These are phyloP conservation scores for Onygena corvina DNA, from an alignment of 2,329 filamentous ascomycete species.

Conservation along the genomic window DNA sequence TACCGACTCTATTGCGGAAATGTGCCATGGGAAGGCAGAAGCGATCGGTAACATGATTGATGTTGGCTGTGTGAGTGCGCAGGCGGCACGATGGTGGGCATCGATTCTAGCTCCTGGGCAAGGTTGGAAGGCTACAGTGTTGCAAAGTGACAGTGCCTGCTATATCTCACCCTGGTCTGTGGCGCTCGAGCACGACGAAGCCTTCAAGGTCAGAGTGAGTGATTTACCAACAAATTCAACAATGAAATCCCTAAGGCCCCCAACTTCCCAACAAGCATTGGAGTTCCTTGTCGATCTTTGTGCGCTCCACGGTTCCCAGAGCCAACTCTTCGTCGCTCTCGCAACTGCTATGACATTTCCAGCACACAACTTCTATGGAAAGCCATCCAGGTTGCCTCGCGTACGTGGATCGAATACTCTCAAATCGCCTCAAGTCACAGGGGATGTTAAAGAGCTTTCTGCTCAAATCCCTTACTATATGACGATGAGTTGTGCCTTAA, in stretches of 20 bases:
- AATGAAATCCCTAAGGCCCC: background rate
- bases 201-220: slow-evolving; percentile 1
- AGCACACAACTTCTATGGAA: slow-evolving; percentile 8
- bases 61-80: background rate
- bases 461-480: slow-evolving; percentile 8
- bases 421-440: background rate
- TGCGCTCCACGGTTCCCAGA: slow-evolving; percentile 4
- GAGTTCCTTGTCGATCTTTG: slow-evolving; percentile 6
- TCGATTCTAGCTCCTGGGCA: slow-evolving; percentile 7
- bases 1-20: slow-evolving; percentile 4
- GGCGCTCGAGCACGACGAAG: background rate
- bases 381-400: background rate
- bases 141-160: background rate
- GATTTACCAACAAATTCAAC: slow-evolving; percentile 3
- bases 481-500: slow-evolving; percentile 7
- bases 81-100: slow-evolving; percentile 7
- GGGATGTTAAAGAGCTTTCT: slow-evolving; percentile 1
- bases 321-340: slow-evolving; percentile 8
- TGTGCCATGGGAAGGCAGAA: slow-evolving; percentile 4
- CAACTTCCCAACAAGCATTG: slow-evolving; percentile 4
- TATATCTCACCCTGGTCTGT: slow-evolving; percentile 7
- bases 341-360: slow-evolving; percentile 9
- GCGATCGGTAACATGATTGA: background rate
- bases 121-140: slow-evolving; percentile 9
- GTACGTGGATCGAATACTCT: background rate